Evolutionary conservation across 805 yeast species (phyloP).

Genomic region (Kazachstania viticola): DNA sequence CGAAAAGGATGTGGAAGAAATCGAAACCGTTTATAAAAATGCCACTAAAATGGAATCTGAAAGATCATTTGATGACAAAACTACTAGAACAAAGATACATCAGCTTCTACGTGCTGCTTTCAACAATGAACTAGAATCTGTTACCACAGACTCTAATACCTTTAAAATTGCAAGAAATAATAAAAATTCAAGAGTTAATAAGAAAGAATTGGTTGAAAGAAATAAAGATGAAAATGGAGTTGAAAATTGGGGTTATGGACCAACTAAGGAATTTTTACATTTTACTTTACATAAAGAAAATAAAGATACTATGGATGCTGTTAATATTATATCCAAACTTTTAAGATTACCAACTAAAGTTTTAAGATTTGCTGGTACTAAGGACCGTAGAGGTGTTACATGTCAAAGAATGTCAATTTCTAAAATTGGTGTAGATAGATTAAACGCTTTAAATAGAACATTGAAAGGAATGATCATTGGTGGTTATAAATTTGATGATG

Average conservation of each 20-base stretch:
- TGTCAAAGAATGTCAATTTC: constrained; percentile 69
- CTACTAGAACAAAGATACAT: constrained; percentile 68
- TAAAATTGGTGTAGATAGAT: constrained; percentile 60
- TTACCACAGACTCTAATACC: constrained; percentile 57
- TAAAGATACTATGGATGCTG: constrained; percentile 95
- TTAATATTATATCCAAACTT: constrained; percentile 58
- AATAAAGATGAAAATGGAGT: constrained; percentile 37
- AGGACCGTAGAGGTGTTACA: constrained; percentile 92
- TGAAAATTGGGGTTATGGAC: constrained; percentile 65
- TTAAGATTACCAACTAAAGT: constrained; percentile 61
- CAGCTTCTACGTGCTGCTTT: constrained; percentile 64
- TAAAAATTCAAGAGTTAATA: constrained; percentile 29
- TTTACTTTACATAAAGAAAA: constrained; percentile 85
- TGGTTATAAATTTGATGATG: constrained; percentile 56
- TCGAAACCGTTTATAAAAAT: constrained; percentile 42
- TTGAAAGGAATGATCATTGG: constrained; percentile 74
- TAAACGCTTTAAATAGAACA: constrained; percentile 63
- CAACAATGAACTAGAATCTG: constrained; percentile 62
- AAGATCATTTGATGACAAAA: constrained; percentile 51
- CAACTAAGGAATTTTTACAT: constrained; percentile 54
- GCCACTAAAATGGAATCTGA: constrained; percentile 50
- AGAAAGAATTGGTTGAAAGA: constrained; percentile 28
- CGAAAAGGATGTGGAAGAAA: constrained; percentile 43
- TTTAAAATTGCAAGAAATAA: constrained; percentile 51
- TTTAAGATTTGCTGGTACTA: constrained; percentile 85